Evolutionary conservation across 1,284 basidiomycete genomes (phyloP).

Genomic region (Retiboletus fuscus): DNA sequence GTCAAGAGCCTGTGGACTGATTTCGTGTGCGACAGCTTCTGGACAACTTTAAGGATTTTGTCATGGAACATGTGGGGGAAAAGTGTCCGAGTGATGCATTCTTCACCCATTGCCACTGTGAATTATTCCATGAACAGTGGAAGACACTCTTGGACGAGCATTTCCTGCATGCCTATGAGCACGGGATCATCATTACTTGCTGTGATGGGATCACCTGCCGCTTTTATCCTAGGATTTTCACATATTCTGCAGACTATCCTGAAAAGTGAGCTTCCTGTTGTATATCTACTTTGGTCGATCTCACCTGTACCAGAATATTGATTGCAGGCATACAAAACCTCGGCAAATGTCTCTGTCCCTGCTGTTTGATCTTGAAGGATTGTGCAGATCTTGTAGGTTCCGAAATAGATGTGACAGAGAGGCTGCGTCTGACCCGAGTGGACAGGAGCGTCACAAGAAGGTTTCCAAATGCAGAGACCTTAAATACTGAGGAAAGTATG

Average conservation of each 20-base stretch:
- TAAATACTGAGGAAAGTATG: background rate
- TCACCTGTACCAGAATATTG: background rate
- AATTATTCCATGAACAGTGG: constrained; percentile 7
- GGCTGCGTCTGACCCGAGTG: background rate
- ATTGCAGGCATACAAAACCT: constrained; percentile 4
- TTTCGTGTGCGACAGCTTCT: background rate
- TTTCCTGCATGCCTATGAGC: background rate
- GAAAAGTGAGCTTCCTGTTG: background rate
- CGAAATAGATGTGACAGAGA: background rate
- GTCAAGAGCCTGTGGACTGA: background rate
- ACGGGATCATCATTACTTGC: background rate
- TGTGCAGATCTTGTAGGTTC: background rate
- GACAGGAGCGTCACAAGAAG: background rate
- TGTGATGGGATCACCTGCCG: background rate
- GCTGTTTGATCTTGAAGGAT: constrained; percentile 1
- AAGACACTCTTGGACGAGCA: background rate
- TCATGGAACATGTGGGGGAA: background rate
- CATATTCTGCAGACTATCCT: background rate
- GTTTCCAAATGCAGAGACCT: background rate
- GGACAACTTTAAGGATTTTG: background rate
- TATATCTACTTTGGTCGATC: background rate
- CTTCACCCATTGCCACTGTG: background rate
- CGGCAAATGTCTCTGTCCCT: background rate
- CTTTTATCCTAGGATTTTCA: constrained; percentile 1
- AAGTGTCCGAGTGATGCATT: background rate